These are phyloP conservation scores for Sugiyamaella neomexicana DNA, from an alignment of 1,139 yeast species.

Conservation along the genomic window DNA sequence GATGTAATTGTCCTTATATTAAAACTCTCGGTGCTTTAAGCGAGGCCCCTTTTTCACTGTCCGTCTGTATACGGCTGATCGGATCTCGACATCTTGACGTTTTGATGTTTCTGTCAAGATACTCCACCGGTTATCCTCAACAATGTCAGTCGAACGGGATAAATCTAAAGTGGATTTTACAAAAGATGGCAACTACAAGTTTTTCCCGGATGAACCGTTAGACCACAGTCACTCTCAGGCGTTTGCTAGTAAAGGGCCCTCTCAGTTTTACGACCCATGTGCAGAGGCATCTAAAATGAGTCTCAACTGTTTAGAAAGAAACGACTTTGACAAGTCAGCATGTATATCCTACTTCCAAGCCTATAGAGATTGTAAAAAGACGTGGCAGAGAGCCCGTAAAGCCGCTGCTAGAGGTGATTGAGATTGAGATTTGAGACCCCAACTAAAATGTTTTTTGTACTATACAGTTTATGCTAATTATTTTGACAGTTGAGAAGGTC, in stretches of 20 bases:
- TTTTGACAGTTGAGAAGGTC: too few relatives aligned
- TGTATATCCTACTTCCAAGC: constrained; percentile 91
- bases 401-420: constrained; percentile 8
- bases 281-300: constrained; percentile 87
- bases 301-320: constrained; percentile 70
- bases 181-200: constrained; percentile 55
- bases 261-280: constrained; percentile 90
- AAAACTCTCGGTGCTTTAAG: too few relatives aligned
- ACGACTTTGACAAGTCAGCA: constrained; percentile 70
- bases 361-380: constrained; percentile 85
- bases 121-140: neutral
- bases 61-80: too few relatives aligned
- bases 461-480: too few relatives aligned
- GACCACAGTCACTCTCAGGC: constrained; percentile 59
- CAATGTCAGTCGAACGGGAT: constrained; percentile 37
- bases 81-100: too few relatives aligned
- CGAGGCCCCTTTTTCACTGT: too few relatives aligned
- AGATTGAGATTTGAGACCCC: neutral
- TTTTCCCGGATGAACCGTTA: constrained; percentile 82
- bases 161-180: constrained; percentile 59
- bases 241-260: constrained; percentile 68
- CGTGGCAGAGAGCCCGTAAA: constrained; percentile 50
- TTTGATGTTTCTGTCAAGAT: neutral
- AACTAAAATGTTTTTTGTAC: too few relatives aligned
- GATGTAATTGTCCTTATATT: too few relatives aligned